A percentile compares a stretch with the other conserved stretches of the same genome.
phyloP scores from a whole-genome alignment of 164 flowering plant genomes.

The Macadamia tetraphylla region DNA sequence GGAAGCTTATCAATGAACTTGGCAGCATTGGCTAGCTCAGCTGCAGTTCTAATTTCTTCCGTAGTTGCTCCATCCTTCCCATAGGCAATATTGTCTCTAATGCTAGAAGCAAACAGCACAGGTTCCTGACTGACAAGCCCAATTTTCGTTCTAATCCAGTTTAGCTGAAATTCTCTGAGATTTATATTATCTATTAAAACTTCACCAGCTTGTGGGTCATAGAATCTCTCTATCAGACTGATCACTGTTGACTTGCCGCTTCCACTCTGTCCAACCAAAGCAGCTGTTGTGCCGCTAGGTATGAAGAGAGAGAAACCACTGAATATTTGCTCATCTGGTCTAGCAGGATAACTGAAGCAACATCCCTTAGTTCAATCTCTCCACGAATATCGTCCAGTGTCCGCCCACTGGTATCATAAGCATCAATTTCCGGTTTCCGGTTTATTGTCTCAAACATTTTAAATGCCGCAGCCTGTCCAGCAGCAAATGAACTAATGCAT shows the following conservation, averaged over 20 bases:
- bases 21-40: conserved; percentile 31
- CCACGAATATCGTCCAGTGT: conserved; percentile 22
- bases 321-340: conserved; percentile 13
- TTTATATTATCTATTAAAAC: conserved; percentile 18
- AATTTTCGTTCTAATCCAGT: conserved; percentile 27
- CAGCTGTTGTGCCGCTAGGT: conserved; percentile 18
- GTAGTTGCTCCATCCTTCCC: conserved; percentile 24
- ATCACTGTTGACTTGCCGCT: conserved; percentile 32
- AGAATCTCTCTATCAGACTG: conserved; percentile 13
- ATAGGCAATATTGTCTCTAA: conserved; percentile 24
- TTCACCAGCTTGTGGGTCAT: conserved; percentile 12
- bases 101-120: conserved; percentile 23
- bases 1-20: conserved; percentile 26
- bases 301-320: conserved; percentile 21
- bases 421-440: conserved; percentile 25
- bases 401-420: conserved; percentile 18
- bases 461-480: conserved; percentile 19
- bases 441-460: conserved; percentile 34
- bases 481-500: conserved; percentile 18
- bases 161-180: conserved; percentile 23
- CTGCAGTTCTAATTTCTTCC: conserved; percentile 21
- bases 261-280: conserved; percentile 26
- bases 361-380: conserved; percentile 26
- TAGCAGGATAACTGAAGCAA: conserved; percentile 16
- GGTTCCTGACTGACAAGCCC: conserved; percentile 38